Conservation (phyloP, 2,329 filamentous ascomycete genomes). For the Nigrograna mackinnonii region DNA sequence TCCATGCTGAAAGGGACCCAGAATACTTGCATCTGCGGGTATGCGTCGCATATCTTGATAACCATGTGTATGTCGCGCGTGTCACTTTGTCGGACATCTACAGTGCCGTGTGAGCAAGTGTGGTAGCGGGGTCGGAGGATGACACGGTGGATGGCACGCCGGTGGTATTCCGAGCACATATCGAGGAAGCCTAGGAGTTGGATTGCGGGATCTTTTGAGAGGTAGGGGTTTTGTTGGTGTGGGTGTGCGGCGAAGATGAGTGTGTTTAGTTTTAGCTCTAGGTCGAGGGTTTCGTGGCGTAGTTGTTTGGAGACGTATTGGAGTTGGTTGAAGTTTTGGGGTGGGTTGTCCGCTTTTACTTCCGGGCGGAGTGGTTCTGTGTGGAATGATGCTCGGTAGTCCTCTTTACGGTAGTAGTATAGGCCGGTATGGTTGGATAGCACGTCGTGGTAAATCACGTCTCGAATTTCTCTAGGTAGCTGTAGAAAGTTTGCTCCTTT, state of each 20-base stretch:
- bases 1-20: neutral
- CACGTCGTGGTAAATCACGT: neutral
- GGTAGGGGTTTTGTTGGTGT: neutral
- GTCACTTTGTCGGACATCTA: too few relatives aligned
- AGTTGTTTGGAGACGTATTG: neutral
- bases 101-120: neutral
- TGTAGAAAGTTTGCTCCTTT: neutral
- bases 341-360: neutral
- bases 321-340: neutral
- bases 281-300: neutral
- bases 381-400: neutral
- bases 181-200: conserved; percentile 1
- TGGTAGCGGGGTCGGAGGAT: neutral
- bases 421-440: neutral
- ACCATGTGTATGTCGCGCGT: too few relatives aligned
- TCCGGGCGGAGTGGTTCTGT: too few relatives aligned
- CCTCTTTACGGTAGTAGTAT: neutral
- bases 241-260: neutral
- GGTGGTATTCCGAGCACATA: neutral
- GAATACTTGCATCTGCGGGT: neutral
- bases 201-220: neutral
- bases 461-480: neutral
- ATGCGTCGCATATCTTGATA: too few relatives aligned
- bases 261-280: neutral
- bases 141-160: neutral